Evolutionary conservation across 176 grass and related monocot species (phyloP).

Genomic region (Bonia amplexicaulis): DNA sequence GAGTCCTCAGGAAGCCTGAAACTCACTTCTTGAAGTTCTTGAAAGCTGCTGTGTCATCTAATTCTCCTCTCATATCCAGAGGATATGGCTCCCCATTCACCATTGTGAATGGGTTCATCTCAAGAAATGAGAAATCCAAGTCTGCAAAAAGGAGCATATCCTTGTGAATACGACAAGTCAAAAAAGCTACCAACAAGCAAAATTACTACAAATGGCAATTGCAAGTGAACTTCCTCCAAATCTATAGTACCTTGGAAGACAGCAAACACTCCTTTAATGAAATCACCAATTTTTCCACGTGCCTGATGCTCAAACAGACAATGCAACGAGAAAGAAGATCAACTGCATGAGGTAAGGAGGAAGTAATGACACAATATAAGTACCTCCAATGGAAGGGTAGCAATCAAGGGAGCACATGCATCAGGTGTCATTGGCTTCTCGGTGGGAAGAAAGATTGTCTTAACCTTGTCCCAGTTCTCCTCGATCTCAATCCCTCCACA

Average conservation of each 20-base stretch:
- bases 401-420: no score
- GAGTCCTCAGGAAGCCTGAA: not conserved
- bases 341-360: not conserved
- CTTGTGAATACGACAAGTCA: not conserved
- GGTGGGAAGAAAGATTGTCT: no score
- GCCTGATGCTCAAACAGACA: slow-evolving; percentile 36
- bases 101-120: slow-evolving; percentile 67
- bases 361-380: not conserved
- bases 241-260: slow-evolving; percentile 77
- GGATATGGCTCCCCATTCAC: no score
- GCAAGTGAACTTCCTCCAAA: not conserved
- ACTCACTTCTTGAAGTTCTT: slow-evolving; percentile 95
- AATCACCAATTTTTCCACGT: slow-evolving; percentile 73
- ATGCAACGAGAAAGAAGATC: not conserved
- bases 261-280: slow-evolving; percentile 74
- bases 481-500: no score
- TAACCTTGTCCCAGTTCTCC: no score
- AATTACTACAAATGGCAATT: not conserved
- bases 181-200: not conserved
- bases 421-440: no score
- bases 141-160: slow-evolving; percentile 37
- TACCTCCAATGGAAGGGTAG: no score
- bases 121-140: slow-evolving; percentile 22
- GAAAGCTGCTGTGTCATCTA: slow-evolving; percentile 93
- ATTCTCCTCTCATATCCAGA: slow-evolving; percentile 82